Conservation (phyloP, 148 eudicot genomes). For the Amaranthus palmeri region DNA sequence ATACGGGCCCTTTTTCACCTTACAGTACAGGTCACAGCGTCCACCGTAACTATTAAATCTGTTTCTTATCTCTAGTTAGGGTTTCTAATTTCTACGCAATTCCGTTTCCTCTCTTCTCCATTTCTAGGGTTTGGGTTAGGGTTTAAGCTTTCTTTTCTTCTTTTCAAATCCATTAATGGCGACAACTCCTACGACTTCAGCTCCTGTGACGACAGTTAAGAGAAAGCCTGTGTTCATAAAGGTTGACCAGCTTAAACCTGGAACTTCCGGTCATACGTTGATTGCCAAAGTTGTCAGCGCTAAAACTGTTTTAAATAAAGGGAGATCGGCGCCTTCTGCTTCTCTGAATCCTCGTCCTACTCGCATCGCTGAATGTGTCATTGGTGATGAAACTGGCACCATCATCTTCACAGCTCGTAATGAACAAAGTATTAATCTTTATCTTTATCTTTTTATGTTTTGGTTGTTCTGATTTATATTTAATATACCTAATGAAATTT, state of each 20-base stretch:
- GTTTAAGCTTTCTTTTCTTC: background rate
- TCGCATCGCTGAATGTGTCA: constrained; percentile 39
- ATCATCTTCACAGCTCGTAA: constrained; percentile 43
- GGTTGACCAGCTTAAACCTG: constrained; percentile 35
- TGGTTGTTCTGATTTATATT: background rate
- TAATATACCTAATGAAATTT: background rate
- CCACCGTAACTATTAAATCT: too few species aligned
- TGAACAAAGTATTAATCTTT: constrained; percentile 31
- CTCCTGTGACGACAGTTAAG: constrained; percentile 22
- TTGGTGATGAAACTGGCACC: constrained; percentile 39
- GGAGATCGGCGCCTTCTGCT: constrained; percentile 22
- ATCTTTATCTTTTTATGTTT: background rate
- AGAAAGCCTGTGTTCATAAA: constrained; percentile 42
- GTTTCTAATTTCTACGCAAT: background rate
- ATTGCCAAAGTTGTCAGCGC: constrained; percentile 37
- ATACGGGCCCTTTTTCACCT: too few species aligned
- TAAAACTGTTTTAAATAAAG: constrained; percentile 30
- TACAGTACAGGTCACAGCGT: too few species aligned
- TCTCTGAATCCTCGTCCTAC: constrained; percentile 23
- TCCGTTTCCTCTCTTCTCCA: background rate
- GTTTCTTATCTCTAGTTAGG: background rate
- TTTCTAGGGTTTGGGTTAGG: background rate
- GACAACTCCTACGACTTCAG: constrained; percentile 15
- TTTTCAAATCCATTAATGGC: constrained; percentile 5
- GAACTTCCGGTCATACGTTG: constrained; percentile 34